Conservation (phyloP, 148 eudicot species). For the Vaccinium macrocarpon region DNA sequence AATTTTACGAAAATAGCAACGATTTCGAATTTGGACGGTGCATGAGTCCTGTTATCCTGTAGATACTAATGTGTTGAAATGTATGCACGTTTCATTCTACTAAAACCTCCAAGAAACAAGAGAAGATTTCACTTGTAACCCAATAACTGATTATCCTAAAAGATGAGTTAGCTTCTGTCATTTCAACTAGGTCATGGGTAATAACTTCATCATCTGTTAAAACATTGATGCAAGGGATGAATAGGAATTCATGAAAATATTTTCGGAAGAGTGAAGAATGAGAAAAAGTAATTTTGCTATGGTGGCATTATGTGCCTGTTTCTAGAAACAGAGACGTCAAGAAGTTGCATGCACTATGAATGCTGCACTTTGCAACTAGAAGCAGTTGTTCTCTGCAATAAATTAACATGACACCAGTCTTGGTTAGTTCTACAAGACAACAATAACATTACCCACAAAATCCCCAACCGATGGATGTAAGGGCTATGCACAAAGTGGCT, state of each 20-base stretch:
- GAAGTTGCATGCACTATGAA: neutral
- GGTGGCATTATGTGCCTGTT: neutral
- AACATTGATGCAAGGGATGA: neutral
- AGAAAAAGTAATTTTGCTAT: neutral
- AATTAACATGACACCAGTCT: neutral
- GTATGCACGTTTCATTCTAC: neutral
- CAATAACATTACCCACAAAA: neutral
- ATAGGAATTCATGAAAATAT: neutral
- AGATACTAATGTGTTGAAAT: neutral
- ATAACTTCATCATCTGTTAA: neutral
- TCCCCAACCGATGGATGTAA: neutral
- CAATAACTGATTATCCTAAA: neutral
- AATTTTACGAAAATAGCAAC: neutral
- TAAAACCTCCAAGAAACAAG: neutral
- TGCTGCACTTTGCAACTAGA: neutral
- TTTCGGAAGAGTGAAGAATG: neutral
- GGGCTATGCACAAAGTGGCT: neutral
- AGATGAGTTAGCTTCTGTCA: neutral
- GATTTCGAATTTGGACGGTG: neutral
- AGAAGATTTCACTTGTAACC: neutral
- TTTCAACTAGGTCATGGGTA: neutral
- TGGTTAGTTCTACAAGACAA: neutral
- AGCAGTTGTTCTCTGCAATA: neutral
- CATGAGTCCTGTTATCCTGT: neutral
- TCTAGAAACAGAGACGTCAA: neutral